Conservation (phyloP, 768 basidiomycete genomes). For the Mrakia blollopis region DNA sequence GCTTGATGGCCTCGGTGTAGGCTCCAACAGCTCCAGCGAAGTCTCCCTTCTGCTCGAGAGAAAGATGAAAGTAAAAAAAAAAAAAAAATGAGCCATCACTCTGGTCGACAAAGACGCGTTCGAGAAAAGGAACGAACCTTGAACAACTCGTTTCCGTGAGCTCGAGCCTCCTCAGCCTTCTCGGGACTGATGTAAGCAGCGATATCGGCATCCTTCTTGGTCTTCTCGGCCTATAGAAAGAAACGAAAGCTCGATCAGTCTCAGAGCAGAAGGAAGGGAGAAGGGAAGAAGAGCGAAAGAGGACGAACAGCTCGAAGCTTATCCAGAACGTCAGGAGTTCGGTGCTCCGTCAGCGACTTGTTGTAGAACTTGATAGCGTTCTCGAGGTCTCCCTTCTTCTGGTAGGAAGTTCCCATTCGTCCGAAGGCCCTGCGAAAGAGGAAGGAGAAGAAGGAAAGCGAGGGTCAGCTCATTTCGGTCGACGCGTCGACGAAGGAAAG, state of each 20-base stretch:
- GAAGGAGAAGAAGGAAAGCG: not conserved
- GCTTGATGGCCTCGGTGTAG: slow-evolving; percentile 95
- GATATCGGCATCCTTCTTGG: slow-evolving; percentile 69
- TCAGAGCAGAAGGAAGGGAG: too few species aligned
- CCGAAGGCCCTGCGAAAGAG: slow-evolving; percentile 60
- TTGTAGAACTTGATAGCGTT: slow-evolving; percentile 85
- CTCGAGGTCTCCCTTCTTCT: slow-evolving; percentile 67
- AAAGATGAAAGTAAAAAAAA: not conserved
- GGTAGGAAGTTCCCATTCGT: slow-evolving; percentile 78
- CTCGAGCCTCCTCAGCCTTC: slow-evolving; percentile 72
- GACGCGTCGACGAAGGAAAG: not conserved
- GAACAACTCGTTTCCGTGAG: slow-evolving; percentile 88
- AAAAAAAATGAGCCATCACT: not conserved
- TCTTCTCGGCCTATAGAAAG: slow-evolving; percentile 57
- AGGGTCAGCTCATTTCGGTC: not conserved
- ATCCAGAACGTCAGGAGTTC: slow-evolving; percentile 83
- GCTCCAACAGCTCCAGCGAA: slow-evolving; percentile 86
- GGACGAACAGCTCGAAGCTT: slow-evolving; percentile 63
- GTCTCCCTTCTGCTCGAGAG: slow-evolving; percentile 55
- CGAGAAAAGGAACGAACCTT: slow-evolving; percentile 50
- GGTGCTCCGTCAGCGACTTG: slow-evolving; percentile 92
- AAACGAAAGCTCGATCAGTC: not conserved
- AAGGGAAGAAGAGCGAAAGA: not conserved
- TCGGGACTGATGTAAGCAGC: slow-evolving; percentile 82
- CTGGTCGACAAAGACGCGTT: too few species aligned